A percentile compares a stretch with the other conserved stretches of the same genome.
Conservation (phyloP, 257 asterid species). For the Rauvolfia tetraphylla region DNA sequence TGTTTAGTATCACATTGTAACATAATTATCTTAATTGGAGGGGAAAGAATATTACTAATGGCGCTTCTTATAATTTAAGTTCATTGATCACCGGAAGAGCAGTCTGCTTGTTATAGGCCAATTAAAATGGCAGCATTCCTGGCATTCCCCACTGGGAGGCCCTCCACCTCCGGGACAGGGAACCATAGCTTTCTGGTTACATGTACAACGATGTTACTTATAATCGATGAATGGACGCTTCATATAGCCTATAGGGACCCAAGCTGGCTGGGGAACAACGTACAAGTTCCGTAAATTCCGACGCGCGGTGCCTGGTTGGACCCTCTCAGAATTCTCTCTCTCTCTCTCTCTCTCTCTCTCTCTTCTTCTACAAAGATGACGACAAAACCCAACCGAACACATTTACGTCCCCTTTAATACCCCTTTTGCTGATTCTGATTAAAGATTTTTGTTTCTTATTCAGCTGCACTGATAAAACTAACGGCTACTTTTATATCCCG, state of each 20-base stretch:
- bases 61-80: too few relatives aligned
- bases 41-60: too few relatives aligned
- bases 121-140: not conserved
- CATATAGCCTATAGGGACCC: slow-evolving; percentile 10
- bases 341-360: not conserved
- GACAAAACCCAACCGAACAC: not conserved
- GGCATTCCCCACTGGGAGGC: too few relatives aligned
- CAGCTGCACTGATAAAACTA: slow-evolving; percentile 30
- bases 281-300: slow-evolving; percentile 28
- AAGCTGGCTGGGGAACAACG: slow-evolving; percentile 24
- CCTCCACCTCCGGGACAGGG: not conserved
- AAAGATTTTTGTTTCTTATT: slow-evolving; percentile 19
- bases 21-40: too few relatives aligned
- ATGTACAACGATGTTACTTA: not conserved
- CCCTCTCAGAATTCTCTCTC: slow-evolving; percentile 9
- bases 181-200: not conserved
- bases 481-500: slow-evolving; percentile 56
- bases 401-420: not conserved
- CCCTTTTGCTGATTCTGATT: slow-evolving; percentile 27
- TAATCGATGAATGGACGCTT: not conserved
- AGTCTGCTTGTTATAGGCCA: too few relatives aligned
- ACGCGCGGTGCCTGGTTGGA: slow-evolving; percentile 15
- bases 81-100: too few relatives aligned
- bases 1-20: too few relatives aligned
- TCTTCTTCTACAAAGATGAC: not conserved